Evolutionary conservation across 176 grass and related monocot species (phyloP).

Genomic region (Metroxylon sagu): DNA sequence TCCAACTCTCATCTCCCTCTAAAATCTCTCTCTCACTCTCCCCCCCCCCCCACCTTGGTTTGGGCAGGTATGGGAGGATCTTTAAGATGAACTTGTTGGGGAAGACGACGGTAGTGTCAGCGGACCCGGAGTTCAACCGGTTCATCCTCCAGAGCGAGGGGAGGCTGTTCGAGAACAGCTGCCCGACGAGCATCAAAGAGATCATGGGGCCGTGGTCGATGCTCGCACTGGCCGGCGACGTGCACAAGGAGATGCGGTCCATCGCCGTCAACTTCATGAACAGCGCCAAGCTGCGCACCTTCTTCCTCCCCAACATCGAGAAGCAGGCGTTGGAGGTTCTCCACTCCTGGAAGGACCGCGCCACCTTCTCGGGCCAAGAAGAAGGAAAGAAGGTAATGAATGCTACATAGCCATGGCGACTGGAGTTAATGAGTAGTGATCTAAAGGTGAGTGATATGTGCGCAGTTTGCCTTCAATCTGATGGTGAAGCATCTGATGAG

Average conservation of each 20-base stretch:
- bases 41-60: too few species aligned
- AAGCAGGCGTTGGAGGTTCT: slow-evolving; percentile 11
- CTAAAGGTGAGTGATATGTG: too few species aligned
- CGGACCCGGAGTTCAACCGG: slow-evolving; percentile 21
- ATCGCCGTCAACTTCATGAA: slow-evolving; percentile 28
- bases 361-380: slow-evolving; percentile 16
- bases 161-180: slow-evolving; percentile 16
- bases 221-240: slow-evolving; percentile 10
- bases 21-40: not conserved
- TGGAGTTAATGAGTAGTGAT: too few species aligned
- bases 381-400: slow-evolving; percentile 29
- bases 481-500: slow-evolving; percentile 37
- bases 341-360: slow-evolving; percentile 21
- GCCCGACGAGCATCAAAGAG: slow-evolving; percentile 17
- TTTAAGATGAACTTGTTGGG: slow-evolving; percentile 4
- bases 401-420: not conserved
- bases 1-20: too few species aligned
- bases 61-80: slow-evolving; percentile 3
- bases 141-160: slow-evolving; percentile 33
- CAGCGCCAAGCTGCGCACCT: slow-evolving; percentile 10
- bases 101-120: not conserved
- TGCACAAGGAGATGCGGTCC: slow-evolving; percentile 27
- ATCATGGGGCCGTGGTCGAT: slow-evolving; percentile 30
- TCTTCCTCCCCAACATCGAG: slow-evolving; percentile 22
- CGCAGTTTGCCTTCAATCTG: slow-evolving; percentile 35